phyloP scores from a whole-genome alignment of 768 basidiomycete species.

The Artomyces pyxidatus region DNA sequence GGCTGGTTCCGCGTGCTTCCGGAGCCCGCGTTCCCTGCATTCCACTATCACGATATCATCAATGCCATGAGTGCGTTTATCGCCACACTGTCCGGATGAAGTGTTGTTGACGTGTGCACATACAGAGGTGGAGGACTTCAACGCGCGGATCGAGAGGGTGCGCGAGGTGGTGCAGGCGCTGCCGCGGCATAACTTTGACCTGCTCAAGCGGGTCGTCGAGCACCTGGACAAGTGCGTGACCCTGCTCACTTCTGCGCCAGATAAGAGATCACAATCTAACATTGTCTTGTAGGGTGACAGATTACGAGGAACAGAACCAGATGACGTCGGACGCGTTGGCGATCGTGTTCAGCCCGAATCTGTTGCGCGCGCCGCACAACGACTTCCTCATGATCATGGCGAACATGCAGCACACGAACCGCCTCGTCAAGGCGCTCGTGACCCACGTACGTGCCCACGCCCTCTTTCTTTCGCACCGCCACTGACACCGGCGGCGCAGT shows the following conservation, averaged over 20 bases:
- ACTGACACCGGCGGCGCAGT: constrained; percentile 30
- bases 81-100: neutral
- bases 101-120: neutral
- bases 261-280: neutral
- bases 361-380: constrained; percentile 69
- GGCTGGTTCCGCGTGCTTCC: constrained; percentile 81
- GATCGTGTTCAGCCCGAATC: constrained; percentile 79
- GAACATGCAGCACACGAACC: constrained; percentile 45
- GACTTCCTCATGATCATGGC: constrained; percentile 71
- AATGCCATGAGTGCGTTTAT: constrained; percentile 51
- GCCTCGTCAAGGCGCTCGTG: constrained; percentile 40
- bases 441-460: constrained; percentile 61
- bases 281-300: constrained; percentile 53
- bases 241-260: neutral
- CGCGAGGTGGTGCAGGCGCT: constrained; percentile 61
- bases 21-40: constrained; percentile 67
- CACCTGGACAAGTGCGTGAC: constrained; percentile 65
- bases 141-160: constrained; percentile 54
- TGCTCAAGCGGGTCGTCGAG: constrained; percentile 72
- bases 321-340: constrained; percentile 84
- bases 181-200: constrained; percentile 66
- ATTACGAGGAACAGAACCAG: constrained; percentile 82
- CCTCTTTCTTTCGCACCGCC: neutral
- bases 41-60: constrained; percentile 61
- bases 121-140: constrained; percentile 61